These are phyloP conservation scores for Venturia carpophila DNA, from an alignment of 2,329 filamentous ascomycete species.

Conservation along the genomic window DNA sequence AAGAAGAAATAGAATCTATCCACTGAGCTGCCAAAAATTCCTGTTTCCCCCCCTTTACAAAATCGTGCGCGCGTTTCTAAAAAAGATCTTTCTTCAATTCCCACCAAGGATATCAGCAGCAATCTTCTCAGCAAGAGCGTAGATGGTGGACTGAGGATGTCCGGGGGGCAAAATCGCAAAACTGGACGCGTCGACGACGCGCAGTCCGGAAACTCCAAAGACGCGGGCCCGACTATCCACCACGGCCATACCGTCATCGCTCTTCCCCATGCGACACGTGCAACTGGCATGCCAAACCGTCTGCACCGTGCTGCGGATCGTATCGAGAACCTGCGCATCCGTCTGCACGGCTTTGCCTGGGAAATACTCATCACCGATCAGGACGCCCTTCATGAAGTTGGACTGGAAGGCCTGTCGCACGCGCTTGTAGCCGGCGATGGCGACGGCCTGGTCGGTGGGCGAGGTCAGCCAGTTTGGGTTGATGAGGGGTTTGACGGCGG, in stretches of 20 bases:
- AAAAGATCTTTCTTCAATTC: neutral
- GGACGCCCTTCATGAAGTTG: slow-evolving; percentile 23
- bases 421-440: slow-evolving; percentile 29
- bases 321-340: slow-evolving; percentile 26
- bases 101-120: neutral
- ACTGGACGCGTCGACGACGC: slow-evolving; percentile 32
- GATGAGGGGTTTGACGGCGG: slow-evolving; percentile 26
- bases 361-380: slow-evolving; percentile 25
- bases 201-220: slow-evolving; percentile 30
- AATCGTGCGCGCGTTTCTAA: too few relatives aligned
- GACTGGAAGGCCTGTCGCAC: slow-evolving; percentile 25
- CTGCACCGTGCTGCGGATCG: slow-evolving; percentile 20
- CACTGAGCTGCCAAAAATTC: too few relatives aligned
- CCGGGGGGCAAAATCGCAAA: slow-evolving; percentile 21
- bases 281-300: slow-evolving; percentile 34
- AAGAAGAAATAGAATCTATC: too few relatives aligned
- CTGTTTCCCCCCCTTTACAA: too few relatives aligned
- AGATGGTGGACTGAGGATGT: neutral
- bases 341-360: slow-evolving; percentile 25
- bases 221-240: slow-evolving; percentile 20
- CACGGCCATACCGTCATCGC: slow-evolving; percentile 20
- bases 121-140: slow-evolving; percentile 12
- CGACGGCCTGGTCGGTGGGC: slow-evolving; percentile 27
- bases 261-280: slow-evolving; percentile 26
- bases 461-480: slow-evolving; percentile 32